Evolutionary conservation across 2,329 filamentous ascomycete genomes (phyloP), one percentile per base, ranked within the genome.

Genomic region (Ceratocystis alfenasii): DNA sequence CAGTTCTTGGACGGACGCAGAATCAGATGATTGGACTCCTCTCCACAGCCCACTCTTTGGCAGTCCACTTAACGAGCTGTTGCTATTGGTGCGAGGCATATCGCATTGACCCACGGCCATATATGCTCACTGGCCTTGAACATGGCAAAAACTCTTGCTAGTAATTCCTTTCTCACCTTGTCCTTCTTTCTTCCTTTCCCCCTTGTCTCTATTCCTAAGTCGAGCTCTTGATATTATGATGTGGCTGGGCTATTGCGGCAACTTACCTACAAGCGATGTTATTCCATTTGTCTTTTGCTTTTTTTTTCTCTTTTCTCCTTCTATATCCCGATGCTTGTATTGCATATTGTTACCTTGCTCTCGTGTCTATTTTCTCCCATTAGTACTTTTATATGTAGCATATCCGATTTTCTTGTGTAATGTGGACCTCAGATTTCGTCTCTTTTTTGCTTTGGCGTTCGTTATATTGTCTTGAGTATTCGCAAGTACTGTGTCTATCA

Each of bases 1-100:
- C 78, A 78, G 67, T 85, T 81, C 68, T 70, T 85, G 50, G 83
- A 85, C 68, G 83, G 83, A 30, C 81, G 76, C 48, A 67, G 65
- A 62, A 63, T 55, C 28, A 53, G 33, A 64, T 64, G 33, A 53
- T 64, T 44, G 53, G 53, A 22, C 53, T 57, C 20, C 62, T 64
- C 15, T 62, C 30, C 33, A 20, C 5, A 8, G 36, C 33, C 17
- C 30, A 44, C n/a, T 25, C 4, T 7, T 33, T 1, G 22, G 25
- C 15, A 46, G 25, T 15, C 25, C 33, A 62, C 33, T 41, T 45
- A 28, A 62, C 61, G 17, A 30, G n/a, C 12, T 25, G 20, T 28
- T 22, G 25, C 22, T 45, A 48, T 46, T 62, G 22, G 41, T 20
- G 61, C 28, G 3, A n/a, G 30, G 25, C 41, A 30, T 6, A 46